Conservation (phyloP, 2,329 filamentous ascomycete genomes). For the Paecilomyces niveus region DNA sequence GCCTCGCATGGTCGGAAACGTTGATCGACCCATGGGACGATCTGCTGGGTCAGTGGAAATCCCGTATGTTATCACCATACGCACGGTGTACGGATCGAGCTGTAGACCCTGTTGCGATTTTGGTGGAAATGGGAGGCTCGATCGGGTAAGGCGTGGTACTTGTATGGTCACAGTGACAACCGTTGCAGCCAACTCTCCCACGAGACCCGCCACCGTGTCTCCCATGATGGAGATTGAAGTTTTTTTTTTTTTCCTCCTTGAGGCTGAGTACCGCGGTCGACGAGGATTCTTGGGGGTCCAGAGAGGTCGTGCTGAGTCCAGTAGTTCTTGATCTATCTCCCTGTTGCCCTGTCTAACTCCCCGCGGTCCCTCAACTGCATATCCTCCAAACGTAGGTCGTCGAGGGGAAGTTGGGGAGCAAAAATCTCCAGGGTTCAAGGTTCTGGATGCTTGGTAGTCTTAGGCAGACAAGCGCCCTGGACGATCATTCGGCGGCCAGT, state of each 20-base stretch:
- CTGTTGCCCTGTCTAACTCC: neutral
- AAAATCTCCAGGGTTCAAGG: neutral
- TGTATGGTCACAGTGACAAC: neutral
- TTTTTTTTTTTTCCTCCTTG: neutral
- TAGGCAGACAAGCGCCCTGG: slow-evolving; percentile 8
- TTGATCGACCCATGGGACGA: neutral
- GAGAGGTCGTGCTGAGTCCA: neutral
- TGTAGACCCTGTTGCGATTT: neutral
- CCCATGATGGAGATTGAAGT: neutral
- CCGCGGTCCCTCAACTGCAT: neutral
- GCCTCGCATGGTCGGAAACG: neutral
- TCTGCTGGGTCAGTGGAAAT: neutral
- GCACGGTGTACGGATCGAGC: neutral
- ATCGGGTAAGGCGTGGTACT: neutral
- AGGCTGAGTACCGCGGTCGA: too few species aligned
- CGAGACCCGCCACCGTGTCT: neutral
- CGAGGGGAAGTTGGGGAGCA: neutral
- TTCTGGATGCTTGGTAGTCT: neutral
- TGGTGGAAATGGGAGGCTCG: neutral
- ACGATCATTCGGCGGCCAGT: slow-evolving; percentile 14
- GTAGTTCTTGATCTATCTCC: neutral
- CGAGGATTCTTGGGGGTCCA: neutral
- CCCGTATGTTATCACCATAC: neutral
- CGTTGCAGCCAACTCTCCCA: neutral
- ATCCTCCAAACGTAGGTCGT: neutral